Conservation (phyloP, 257 asterid species). For the Nicotiana obtusifolia region DNA sequence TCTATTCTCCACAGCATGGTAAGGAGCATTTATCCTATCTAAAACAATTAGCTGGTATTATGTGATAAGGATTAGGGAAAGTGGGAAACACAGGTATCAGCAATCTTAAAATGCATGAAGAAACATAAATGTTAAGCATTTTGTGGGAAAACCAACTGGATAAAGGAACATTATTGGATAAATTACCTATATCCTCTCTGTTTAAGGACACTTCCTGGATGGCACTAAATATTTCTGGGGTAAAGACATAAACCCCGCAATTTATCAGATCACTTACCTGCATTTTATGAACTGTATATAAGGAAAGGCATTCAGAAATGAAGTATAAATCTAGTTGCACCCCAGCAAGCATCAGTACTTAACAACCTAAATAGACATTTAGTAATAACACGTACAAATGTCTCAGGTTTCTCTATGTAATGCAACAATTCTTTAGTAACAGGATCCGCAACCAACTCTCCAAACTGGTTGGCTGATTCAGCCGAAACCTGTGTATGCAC, state of each 20-base stretch:
- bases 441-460: conserved; percentile 86
- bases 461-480: conserved; percentile 81
- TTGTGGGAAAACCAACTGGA: background rate
- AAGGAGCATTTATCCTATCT: background rate
- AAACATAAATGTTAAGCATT: background rate
- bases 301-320: conserved; percentile 15
- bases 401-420: conserved; percentile 84
- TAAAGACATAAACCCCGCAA: conserved; percentile 75
- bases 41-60: background rate
- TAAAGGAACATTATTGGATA: background rate
- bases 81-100: background rate
- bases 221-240: conserved; percentile 55
- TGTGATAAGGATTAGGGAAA: background rate
- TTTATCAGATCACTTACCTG: conserved; percentile 84
- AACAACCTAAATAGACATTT: background rate
- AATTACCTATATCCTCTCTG: conserved; percentile 53
- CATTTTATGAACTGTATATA: conserved; percentile 3
- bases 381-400: conserved; percentile 52
- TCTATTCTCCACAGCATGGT: background rate
- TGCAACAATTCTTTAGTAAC: conserved; percentile 67
- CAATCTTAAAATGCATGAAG: background rate
- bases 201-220: conserved; percentile 47
- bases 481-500: conserved; percentile 56
- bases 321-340: background rate
- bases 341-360: conserved; percentile 1